phyloP scores from a whole-genome alignment of 176 grass and related monocot species.

The Carex littledalei region DNA sequence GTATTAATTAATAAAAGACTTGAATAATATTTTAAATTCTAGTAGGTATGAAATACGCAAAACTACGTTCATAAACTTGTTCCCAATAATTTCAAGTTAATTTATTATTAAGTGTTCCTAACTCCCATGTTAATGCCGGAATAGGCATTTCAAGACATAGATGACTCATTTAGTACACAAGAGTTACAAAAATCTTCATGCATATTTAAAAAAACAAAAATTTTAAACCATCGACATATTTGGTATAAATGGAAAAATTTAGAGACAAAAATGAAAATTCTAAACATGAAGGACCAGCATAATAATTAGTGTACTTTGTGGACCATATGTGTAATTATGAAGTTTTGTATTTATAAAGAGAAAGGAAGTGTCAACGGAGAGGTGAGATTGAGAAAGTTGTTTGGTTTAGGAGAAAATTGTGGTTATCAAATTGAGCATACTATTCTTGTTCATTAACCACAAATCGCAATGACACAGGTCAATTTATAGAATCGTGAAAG shows the following conservation, averaged over 20 bases:
- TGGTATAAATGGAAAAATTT: background rate
- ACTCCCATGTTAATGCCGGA: no score
- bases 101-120: no score
- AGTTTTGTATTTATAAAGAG: background rate
- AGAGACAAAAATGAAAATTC: background rate
- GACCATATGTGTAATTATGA: background rate
- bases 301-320: background rate
- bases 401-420: background rate
- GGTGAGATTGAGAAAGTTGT: background rate
- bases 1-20: no score
- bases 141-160: no score
- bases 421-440: background rate
- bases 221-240: background rate
- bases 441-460: background rate
- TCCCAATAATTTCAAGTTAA: no score
- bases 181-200: background rate
- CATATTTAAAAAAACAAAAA: background rate
- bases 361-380: background rate
- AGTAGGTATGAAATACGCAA: no score
- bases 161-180: background rate
- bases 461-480: background rate
- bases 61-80: no score
- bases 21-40: no score
- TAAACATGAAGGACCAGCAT: background rate
- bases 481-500: background rate